phyloP scores from a whole-genome alignment of 1,284 basidiomycete species.

The Calocybe gambosa region DNA sequence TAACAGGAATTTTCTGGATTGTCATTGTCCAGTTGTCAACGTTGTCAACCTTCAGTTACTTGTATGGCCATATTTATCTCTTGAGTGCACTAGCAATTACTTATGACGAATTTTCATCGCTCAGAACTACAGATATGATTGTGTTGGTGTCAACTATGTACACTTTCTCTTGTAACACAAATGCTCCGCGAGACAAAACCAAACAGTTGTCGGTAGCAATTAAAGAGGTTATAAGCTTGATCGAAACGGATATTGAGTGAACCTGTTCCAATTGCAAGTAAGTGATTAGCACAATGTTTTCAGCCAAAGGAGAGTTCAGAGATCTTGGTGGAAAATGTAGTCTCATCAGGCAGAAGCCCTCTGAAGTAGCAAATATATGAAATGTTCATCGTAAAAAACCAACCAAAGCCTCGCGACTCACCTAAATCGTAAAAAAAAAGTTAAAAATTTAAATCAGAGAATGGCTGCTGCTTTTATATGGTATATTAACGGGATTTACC shows the following conservation, averaged over 20 bases:
- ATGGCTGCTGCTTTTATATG: not conserved
- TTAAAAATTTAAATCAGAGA: not conserved
- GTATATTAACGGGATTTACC: conserved; percentile 22
- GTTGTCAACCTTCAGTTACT: no score
- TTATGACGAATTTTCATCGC: no score
- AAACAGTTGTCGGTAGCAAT: no score
- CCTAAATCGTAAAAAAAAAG: not conserved
- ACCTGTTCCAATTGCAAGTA: no score
- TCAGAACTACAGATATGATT: no score
- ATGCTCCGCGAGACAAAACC: no score
- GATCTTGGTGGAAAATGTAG: conserved; percentile 52
- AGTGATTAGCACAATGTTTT: not conserved
- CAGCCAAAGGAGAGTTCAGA: conserved; percentile 25
- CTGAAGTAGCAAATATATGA: conserved; percentile 47
- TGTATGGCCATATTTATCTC: not conserved
- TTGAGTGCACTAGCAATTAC: no score
- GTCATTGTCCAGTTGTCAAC: not conserved
- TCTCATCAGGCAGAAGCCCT: conserved; percentile 43
- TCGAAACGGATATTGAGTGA: no score
- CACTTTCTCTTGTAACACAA: no score
- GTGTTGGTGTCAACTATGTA: no score
- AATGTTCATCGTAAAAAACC: conserved; percentile 16
- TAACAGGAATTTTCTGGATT: conserved; percentile 38
- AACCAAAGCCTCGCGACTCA: conserved; percentile 9
- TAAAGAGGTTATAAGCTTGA: no score